phyloP scores from a whole-genome alignment of 2,329 filamentous ascomycete genomes.

The Verticillium nubilum region DNA sequence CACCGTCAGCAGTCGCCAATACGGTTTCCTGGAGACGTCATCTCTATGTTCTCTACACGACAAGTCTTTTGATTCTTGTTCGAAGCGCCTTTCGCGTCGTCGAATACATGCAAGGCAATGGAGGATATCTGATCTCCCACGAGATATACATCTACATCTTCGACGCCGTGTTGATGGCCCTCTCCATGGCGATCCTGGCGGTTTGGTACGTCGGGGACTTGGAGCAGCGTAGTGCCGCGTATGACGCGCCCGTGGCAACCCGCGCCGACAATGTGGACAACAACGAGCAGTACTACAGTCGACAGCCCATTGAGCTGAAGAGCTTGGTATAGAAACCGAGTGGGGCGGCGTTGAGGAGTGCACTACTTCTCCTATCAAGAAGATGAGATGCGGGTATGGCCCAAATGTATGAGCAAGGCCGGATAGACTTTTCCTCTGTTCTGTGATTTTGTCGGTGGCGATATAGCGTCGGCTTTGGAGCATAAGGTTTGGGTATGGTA shows the following conservation, averaged over 20 bases:
- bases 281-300: neutral
- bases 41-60: slow-evolving; percentile 23
- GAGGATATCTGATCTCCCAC: slow-evolving; percentile 32
- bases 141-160: slow-evolving; percentile 39
- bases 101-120: slow-evolving; percentile 39
- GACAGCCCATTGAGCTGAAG: neutral
- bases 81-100: slow-evolving; percentile 39
- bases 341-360: neutral
- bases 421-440: no score
- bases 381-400: no score
- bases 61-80: slow-evolving; percentile 34
- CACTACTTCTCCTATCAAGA: neutral
- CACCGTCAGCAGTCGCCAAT: slow-evolving; percentile 7
- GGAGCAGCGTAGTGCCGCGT: neutral
- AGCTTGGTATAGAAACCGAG: neutral
- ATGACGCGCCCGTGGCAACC: neutral
- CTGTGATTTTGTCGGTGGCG: no score
- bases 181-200: slow-evolving; percentile 26
- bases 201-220: slow-evolving; percentile 7
- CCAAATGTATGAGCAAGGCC: no score
- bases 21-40: slow-evolving; percentile 21
- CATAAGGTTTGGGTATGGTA: no score
- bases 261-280: neutral
- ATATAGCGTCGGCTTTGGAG: no score
- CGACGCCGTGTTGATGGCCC: slow-evolving; percentile 33